Percentiles rank a stretch among this genome's conserved stretches.
These are phyloP conservation scores for Onygenales sp. DNA, from an alignment of 2,329 filamentous ascomycete genomes.

Conservation along the genomic window DNA sequence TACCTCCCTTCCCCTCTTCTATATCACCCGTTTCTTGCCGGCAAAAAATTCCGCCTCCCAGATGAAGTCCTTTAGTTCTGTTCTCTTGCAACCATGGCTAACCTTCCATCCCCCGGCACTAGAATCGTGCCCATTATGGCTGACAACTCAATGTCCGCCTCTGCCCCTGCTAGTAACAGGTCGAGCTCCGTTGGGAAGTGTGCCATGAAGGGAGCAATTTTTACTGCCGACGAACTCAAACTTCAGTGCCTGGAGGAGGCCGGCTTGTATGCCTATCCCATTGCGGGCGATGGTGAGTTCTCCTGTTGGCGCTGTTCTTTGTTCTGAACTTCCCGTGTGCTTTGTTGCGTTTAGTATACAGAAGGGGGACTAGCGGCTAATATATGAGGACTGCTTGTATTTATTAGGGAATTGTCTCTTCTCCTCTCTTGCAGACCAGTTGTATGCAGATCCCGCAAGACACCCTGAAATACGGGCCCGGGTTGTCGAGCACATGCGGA, in stretches of 20 bases:
- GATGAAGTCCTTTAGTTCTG: conserved; percentile 24
- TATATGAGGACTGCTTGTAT: background rate
- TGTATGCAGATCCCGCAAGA: conserved; percentile 51
- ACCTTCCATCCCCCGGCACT: conserved; percentile 24
- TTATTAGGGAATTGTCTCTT: conserved; percentile 58
- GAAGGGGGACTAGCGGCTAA: background rate
- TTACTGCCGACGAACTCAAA: conserved; percentile 16
- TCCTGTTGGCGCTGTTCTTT: conserved; percentile 10
- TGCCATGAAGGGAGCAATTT: conserved; percentile 10
- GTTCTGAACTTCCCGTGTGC: conserved; percentile 4
- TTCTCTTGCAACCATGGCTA: conserved; percentile 27
- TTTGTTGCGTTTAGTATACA: conserved; percentile 2
- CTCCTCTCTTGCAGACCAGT: conserved; percentile 57
- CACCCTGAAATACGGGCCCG: conserved; percentile 49
- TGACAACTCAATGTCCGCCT: conserved; percentile 12
- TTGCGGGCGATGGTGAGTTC: conserved; percentile 53
- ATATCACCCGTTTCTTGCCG: background rate
- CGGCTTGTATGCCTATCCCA: conserved; percentile 51
- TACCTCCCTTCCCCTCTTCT: background rate
- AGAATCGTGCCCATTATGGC: conserved; percentile 36
- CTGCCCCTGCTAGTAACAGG: conserved; percentile 12
- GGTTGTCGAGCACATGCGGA: conserved; percentile 54
- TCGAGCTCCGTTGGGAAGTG: conserved; percentile 6
- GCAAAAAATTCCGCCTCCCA: background rate
- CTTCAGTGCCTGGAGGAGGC: conserved; percentile 41